phyloP scores from a whole-genome alignment of 805 yeast genomes.

The Ogataea nonfermentans region DNA sequence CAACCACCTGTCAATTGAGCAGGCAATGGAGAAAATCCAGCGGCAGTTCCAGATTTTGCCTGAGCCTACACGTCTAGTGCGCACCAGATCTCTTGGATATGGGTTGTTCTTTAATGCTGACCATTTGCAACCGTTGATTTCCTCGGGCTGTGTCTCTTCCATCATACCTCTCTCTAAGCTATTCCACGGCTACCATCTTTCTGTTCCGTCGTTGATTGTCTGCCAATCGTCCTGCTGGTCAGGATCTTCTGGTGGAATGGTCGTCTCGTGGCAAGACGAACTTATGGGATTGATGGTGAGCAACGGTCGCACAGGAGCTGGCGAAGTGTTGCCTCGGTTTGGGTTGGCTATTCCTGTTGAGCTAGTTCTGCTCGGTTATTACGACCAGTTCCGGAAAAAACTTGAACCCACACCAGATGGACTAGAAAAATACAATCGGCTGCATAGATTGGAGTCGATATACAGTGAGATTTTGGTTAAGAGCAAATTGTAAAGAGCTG shows the following conservation, averaged over 20 bases:
- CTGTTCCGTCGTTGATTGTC: constrained; percentile 27
- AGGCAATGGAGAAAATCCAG: neutral
- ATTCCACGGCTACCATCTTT: constrained; percentile 10
- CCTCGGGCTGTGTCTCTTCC: constrained; percentile 35
- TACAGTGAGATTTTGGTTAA: constrained; percentile 18
- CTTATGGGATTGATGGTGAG: constrained; percentile 44
- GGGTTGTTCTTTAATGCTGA: constrained; percentile 36
- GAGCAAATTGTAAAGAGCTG: constrained; percentile 5
- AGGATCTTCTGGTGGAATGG: constrained; percentile 51
- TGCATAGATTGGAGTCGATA: constrained; percentile 16
- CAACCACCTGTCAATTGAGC: neutral
- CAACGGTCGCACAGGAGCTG: constrained; percentile 33
- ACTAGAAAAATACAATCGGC: constrained; percentile 2
- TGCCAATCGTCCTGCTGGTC: constrained; percentile 48
- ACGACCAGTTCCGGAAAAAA: constrained; percentile 19
- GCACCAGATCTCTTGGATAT: constrained; percentile 37
- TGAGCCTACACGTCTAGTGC: neutral
- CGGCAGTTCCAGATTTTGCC: neutral
- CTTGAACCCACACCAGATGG: constrained; percentile 9
- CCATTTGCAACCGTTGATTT: constrained; percentile 31
- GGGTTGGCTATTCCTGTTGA: constrained; percentile 22
- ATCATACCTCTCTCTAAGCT: constrained; percentile 10
- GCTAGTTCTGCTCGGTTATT: constrained; percentile 18
- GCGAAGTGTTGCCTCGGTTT: constrained; percentile 21
- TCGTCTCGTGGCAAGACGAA: constrained; percentile 24